These are phyloP conservation scores for Noccaea caerulescens DNA, from an alignment of 345 rosid species.

Conservation along the genomic window DNA sequence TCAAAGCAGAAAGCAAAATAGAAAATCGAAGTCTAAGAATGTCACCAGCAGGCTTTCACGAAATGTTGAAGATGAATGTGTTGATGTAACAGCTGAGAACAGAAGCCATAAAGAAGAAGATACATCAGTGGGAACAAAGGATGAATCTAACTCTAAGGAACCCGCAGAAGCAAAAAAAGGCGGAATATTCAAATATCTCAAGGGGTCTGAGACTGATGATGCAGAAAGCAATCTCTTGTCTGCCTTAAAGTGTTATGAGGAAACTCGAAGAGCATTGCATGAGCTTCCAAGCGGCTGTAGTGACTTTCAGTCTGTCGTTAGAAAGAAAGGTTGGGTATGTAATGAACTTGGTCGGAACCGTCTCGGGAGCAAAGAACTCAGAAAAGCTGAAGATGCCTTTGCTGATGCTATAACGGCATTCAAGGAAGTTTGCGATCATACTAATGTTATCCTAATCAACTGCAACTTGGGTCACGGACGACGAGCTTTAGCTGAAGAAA, in stretches of 20 bases:
- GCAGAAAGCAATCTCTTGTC: conserved; percentile 67
- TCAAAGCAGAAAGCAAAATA: conserved; percentile 65
- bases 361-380: conserved; percentile 68
- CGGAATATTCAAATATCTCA: conserved; percentile 81
- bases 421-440: conserved; percentile 73
- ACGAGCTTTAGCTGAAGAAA: conserved; percentile 91
- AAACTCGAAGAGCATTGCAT: conserved; percentile 69
- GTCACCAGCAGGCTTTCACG: conserved; percentile 35
- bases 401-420: conserved; percentile 79
- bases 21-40: conserved; percentile 53
- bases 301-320: conserved; percentile 64
- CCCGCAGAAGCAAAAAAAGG: conserved; percentile 53
- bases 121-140: conserved; percentile 29
- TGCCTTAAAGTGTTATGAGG: conserved; percentile 75
- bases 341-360: conserved; percentile 89
- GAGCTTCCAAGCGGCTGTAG: conserved; percentile 57
- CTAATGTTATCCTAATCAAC: conserved; percentile 74
- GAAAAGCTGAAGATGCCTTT: conserved; percentile 77
- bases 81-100: conserved; percentile 41
- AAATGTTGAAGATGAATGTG: conserved; percentile 46
- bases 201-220: conserved; percentile 52
- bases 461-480: conserved; percentile 95
- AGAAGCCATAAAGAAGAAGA: conserved; percentile 38
- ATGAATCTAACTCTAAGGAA: conserved; percentile 43
- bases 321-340: conserved; percentile 91